Percentiles rank a stretch among this genome's conserved stretches.
Conservation (phyloP, 139 green algal species). For the Pleodorina starrii region DNA sequence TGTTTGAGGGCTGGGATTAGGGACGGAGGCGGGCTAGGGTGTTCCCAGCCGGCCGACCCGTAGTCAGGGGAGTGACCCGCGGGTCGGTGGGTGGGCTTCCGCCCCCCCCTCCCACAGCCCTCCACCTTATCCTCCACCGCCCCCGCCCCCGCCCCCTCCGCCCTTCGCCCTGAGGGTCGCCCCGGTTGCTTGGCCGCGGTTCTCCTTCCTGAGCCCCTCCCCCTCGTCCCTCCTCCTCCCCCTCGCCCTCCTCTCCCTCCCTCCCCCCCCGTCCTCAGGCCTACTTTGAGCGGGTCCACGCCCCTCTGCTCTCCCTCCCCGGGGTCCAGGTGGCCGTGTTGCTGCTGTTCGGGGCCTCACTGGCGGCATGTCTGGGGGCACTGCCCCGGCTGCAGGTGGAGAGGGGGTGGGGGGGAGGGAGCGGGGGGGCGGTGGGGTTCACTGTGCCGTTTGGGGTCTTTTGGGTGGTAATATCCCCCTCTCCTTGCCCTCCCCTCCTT, state of each 20-base stretch:
- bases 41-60: no score
- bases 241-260: background rate
- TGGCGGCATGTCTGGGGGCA: background rate
- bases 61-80: no score
- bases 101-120: no score
- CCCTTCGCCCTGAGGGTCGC: no score
- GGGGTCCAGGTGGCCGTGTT: conserved; percentile 71
- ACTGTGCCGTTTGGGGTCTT: no score
- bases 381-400: conserved; percentile 43
- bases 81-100: no score
- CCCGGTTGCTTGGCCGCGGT: no score
- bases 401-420: background rate
- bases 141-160: background rate
- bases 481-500: no score
- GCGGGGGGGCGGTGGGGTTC: background rate
- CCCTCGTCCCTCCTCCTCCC: background rate
- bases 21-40: no score
- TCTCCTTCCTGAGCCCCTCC: background rate
- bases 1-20: no score
- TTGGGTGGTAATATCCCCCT: no score
- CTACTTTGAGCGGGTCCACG: conserved; percentile 78
- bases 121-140: no score
- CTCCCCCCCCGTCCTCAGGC: conserved; percentile 10
- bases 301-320: conserved; percentile 65
- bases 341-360: conserved; percentile 60